Evolutionary conservation across 192 early-diverging fungal species (phyloP), one percentile per base, ranked within the genome.

Genomic region (Coemansia guatemalensis): DNA sequence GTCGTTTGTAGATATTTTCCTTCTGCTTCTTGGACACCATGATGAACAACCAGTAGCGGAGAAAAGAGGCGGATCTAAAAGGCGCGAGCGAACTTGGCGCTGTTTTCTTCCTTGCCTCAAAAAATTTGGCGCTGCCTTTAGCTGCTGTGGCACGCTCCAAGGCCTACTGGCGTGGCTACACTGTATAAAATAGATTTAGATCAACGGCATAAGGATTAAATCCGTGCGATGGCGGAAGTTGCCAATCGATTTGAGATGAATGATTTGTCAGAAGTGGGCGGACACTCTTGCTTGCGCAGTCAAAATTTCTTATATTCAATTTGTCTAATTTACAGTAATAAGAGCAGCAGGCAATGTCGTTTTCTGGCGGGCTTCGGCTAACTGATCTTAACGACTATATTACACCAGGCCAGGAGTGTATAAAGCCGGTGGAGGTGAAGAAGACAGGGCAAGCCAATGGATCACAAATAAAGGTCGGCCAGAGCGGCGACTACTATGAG

Each of bases 351-450:
- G 9, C 35, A 51, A 91, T 91, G 90, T 74, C 88, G 27, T 98
- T 98, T 81, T 95, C 93, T 2, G 85, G 88, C 47, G 94, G 91
- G 27, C 83, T 96, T 50, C 82, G 88, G 48, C 82, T 99, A 9
- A 93, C 94, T 2, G 96, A 97, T 82, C 87, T 99, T 41, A 94
- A 99, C 69, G 97, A 99, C 83, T 99, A 90, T 60, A 97, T 99
- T 66, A 85, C 91, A 21, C 96, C 97, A 6, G 96, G 93, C 32
- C 95, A 97, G 71, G 95, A 92, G 51, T 99, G 97, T 83, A 95
- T 99, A 54, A 97, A 96, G 66, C 97, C 97, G 1, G 91, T 94
- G 2, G 87, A 93, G 58, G 82, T 91, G 18, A 82, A 88, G 64
- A 93, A 92, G 72, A 83, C 83, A 3, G 69, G 82, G 5, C 49